Base-by-base conservation (phyloP, 352 stramenopile genomes). In the Globisporangium polare region DNA sequence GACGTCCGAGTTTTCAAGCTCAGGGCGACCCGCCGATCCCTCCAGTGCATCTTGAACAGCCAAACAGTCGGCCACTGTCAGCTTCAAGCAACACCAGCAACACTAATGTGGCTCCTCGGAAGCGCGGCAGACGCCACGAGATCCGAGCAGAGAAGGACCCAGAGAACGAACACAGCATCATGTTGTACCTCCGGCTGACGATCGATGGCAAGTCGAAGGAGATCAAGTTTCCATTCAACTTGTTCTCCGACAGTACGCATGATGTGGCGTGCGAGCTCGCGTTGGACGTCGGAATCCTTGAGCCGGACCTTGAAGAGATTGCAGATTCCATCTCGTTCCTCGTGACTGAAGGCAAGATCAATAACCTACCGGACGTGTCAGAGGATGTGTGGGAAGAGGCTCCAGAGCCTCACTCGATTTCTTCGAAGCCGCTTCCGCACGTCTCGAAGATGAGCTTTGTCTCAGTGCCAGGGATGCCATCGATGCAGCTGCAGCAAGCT, bases 181-280 rank as follows among this genome's bases (percentile, higher is more conserved):
- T 92, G 58, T 51, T 98, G 49, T 97, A 94, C 54, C 73, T 98
- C 41, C 90, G 86, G n/a, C 86, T 94, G 61, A 89, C 85, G 62
- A 86, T 94, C 39, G 83, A 94, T 64, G 86, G 90, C 69, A 95
- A 97, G 71, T 97, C 90, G n/a, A 95, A 98, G 72, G 95, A 97
- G 60, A 97, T 98, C 60, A 96, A 98, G 80, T 98, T 98, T 76
- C 87, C 92, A 17, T 98, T 98, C 81, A 95, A 98, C 70, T 73
- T 98, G 49, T 96, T 98, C 24, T 87, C 94, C 33, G 94, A 98
- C 72, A 96, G 92, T 69, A 85, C 92, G 17, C 86, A 98, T 57
- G 89, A 98, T 70, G 90, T 98, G 45, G 93, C 91, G n/a, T 97
- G 93, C 53, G 94, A 98, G 79, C 88, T 98, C 74, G 92, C 96